phyloP scores from a whole-genome alignment of 768 basidiomycete species.

The Erythrobasidium yunnanense region DNA sequence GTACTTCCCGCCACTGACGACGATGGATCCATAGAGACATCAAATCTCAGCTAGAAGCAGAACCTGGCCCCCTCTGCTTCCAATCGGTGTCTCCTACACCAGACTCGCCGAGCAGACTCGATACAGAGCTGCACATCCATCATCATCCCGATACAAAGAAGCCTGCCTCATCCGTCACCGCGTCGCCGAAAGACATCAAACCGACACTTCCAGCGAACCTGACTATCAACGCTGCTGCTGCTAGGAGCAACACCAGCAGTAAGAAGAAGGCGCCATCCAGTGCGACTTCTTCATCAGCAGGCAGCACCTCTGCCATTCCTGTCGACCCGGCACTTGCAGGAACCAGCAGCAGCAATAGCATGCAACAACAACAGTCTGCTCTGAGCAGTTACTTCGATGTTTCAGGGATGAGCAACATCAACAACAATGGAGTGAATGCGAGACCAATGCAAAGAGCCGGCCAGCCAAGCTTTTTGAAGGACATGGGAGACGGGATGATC shows the following conservation, averaged over 20 bases:
- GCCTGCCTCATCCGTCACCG: background rate
- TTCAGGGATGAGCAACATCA: too few relatives aligned
- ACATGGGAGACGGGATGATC: conserved; percentile 14
- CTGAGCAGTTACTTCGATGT: too few relatives aligned
- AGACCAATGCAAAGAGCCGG: conserved; percentile 10
- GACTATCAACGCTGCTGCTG: too few relatives aligned
- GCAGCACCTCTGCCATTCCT: background rate
- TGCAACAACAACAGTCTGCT: too few relatives aligned
- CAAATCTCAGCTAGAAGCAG: too few relatives aligned
- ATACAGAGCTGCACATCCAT: too few relatives aligned
- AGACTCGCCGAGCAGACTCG: background rate
- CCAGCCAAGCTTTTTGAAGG: conserved; percentile 15
- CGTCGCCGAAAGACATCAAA: too few relatives aligned
- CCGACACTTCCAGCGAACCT: too few relatives aligned
- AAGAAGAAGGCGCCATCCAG: background rate
- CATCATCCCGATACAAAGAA: too few relatives aligned
- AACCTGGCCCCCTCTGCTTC: background rate
- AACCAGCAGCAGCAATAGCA: background rate
- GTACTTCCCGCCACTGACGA: too few relatives aligned
- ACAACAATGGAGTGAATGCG: too few relatives aligned
- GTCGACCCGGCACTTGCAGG: background rate
- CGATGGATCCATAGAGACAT: too few relatives aligned
- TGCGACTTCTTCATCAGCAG: background rate
- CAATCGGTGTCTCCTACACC: background rate
- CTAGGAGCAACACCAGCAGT: conserved; percentile 1